phyloP scores from a whole-genome alignment of 371 early-diverging fungal species.

The Entomophthora muscae region DNA sequence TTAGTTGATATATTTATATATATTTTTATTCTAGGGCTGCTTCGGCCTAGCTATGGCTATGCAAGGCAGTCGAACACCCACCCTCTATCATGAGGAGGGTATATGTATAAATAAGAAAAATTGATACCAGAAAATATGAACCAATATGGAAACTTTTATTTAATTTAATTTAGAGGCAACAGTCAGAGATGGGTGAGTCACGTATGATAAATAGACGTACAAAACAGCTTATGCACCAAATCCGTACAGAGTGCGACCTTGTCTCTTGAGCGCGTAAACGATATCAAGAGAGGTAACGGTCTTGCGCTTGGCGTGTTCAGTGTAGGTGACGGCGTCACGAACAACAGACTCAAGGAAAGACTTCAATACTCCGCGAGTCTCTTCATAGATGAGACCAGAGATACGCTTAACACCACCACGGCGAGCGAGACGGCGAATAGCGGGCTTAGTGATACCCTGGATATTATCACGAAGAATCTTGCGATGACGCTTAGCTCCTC shows the following conservation, averaged over 20 bases:
- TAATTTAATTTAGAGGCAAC: too few species aligned
- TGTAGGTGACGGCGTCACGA: slow-evolving; percentile 96
- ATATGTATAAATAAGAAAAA: too few species aligned
- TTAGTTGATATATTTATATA: too few species aligned
- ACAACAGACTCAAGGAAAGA: slow-evolving; percentile 97
- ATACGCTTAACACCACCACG: slow-evolving; percentile 99
- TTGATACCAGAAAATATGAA: too few species aligned
- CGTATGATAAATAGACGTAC: too few species aligned
- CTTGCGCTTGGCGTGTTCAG: slow-evolving; percentile 99
- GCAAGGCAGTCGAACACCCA: too few species aligned
- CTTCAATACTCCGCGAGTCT: slow-evolving; percentile 94
- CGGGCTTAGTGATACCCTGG: slow-evolving; percentile 98
- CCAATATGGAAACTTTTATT: too few species aligned
- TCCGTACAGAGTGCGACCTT: slow-evolving; percentile 84
- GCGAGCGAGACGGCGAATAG: slow-evolving; percentile 99
- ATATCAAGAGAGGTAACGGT: slow-evolving; percentile 85
- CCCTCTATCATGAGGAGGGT: too few species aligned
- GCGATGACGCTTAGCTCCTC: slow-evolving; percentile 98
- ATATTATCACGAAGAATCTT: slow-evolving; percentile 98
- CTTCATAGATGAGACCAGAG: slow-evolving; percentile 98
- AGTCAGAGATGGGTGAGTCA: too few species aligned
- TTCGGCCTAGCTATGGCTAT: too few species aligned
- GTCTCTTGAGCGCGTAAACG: slow-evolving; percentile 23
- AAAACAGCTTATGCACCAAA: slow-evolving; percentile 22
- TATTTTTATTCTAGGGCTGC: too few species aligned